phyloP scores from a whole-genome alignment of 148 eudicot species.

The Arctostaphylos glauca region DNA sequence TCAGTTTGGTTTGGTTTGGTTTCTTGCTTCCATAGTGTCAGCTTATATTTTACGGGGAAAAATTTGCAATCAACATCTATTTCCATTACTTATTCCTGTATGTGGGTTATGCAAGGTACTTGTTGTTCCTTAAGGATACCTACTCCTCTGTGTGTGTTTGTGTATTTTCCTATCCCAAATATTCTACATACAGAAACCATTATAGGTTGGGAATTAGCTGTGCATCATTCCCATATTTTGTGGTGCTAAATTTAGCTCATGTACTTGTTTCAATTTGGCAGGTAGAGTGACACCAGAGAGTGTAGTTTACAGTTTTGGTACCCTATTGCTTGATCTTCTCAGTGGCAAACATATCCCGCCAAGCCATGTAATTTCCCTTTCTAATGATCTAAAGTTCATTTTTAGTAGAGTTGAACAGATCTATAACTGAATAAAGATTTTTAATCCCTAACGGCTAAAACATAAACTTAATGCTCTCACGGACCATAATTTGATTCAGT shows the following conservation, averaged over 20 bases:
- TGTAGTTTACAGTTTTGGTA: conserved; percentile 80
- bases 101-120: background rate
- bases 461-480: background rate
- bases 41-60: too few species aligned
- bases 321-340: conserved; percentile 77
- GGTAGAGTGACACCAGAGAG: conserved; percentile 76
- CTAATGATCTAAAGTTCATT: background rate
- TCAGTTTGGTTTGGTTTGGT: too few species aligned
- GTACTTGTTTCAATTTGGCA: conserved; percentile 36
- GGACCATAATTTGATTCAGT: background rate
- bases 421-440: background rate
- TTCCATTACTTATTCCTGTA: too few species aligned
- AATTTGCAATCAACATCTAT: too few species aligned
- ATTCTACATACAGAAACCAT: background rate
- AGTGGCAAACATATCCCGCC: conserved; percentile 88
- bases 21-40: too few species aligned
- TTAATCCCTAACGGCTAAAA: background rate
- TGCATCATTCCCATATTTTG: background rate
- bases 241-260: conserved; percentile 20
- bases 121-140: background rate
- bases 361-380: conserved; percentile 56
- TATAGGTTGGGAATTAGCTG: background rate
- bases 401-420: background rate
- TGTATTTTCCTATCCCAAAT: background rate
- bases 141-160: background rate